These are phyloP conservation scores for Pythium biforme DNA, from an alignment of 352 stramenopile genomes.

Conservation along the genomic window DNA sequence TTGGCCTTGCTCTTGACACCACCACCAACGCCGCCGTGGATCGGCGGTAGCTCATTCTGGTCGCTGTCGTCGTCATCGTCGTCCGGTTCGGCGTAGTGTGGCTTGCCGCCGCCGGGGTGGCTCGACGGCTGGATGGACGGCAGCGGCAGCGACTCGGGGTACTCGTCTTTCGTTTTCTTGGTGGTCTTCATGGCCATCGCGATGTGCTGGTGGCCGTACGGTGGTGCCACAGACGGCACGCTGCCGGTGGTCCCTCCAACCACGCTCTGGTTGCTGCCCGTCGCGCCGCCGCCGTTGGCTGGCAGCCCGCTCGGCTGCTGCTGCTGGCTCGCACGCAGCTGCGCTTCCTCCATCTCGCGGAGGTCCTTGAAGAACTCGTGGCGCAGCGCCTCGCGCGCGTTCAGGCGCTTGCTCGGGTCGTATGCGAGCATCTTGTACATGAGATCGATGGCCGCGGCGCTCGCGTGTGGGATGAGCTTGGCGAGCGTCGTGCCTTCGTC, in stretches of 20 bases:
- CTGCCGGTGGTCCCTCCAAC: neutral
- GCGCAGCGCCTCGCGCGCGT: slow-evolving; percentile 84
- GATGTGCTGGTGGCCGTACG: slow-evolving; percentile 31
- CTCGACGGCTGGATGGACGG: slow-evolving; percentile 48
- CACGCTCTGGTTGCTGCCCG: neutral
- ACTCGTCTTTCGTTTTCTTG: slow-evolving; percentile 51
- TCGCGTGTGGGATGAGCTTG: slow-evolving; percentile 90
- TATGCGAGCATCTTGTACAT: slow-evolving; percentile 89
- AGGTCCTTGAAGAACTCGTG: slow-evolving; percentile 91
- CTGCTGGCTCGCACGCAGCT: slow-evolving; percentile 35
- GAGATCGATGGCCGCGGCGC: slow-evolving; percentile 85
- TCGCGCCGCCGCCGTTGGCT: neutral
- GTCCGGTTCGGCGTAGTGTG: slow-evolving; percentile 21
- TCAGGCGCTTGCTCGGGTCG: slow-evolving; percentile 88
- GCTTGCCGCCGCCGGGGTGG: neutral
- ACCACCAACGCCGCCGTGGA: slow-evolving; percentile 35
- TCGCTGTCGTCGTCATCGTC: slow-evolving; percentile 31
- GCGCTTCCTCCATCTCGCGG: slow-evolving; percentile 73
- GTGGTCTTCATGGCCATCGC: slow-evolving; percentile 35
- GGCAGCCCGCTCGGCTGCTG: slow-evolving; percentile 16
- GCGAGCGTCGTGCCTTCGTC: slow-evolving; percentile 81
- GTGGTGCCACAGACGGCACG: neutral
- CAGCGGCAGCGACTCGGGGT: slow-evolving; percentile 45
- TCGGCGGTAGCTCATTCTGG: slow-evolving; percentile 50
- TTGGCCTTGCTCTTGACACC: slow-evolving; percentile 24